Conservation (phyloP, 805 yeast species). For the Kluyveromyces lactis region DNA sequence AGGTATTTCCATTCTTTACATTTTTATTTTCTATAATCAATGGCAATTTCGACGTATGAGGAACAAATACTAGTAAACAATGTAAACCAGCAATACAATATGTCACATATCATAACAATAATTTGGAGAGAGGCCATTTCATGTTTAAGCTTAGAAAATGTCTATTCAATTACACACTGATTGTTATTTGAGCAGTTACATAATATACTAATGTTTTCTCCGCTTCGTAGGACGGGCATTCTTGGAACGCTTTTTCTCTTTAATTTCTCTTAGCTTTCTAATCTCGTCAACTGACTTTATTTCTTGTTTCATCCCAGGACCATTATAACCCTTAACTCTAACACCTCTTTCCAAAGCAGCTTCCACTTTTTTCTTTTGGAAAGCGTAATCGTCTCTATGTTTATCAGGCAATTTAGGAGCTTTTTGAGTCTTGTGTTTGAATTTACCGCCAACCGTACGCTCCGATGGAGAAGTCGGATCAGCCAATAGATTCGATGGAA, state of each 20-base stretch:
- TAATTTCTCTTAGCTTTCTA: conserved; percentile 59
- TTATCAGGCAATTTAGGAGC: conserved; percentile 93
- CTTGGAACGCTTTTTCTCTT: conserved; percentile 73
- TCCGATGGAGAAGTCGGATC: conserved; percentile 28
- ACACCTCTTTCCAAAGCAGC: conserved; percentile 73
- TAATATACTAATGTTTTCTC: conserved; percentile 21
- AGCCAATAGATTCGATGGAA: conserved; percentile 26
- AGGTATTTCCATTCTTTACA: no score
- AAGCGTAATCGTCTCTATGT: conserved; percentile 75
- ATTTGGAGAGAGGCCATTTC: no score
- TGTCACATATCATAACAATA: no score
- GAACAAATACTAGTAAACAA: no score
- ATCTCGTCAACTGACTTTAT: conserved; percentile 65
- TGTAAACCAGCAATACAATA: no score
- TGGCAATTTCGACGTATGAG: no score
- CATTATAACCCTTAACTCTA: conserved; percentile 56
- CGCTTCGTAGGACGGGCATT: conserved; percentile 68
- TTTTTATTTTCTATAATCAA: no score
- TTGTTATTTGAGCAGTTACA: no score
- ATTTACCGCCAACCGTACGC: conserved; percentile 36
- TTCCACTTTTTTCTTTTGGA: conserved; percentile 73
- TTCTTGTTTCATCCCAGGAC: conserved; percentile 38
- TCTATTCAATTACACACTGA: no score
- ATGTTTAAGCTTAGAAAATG: no score
- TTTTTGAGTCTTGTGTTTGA: conserved; percentile 61